Percentiles rank a stretch among this genome's conserved stretches.
Conservation (phyloP, 352 stramenopile species). For the Globisporangium emineosum region DNA sequence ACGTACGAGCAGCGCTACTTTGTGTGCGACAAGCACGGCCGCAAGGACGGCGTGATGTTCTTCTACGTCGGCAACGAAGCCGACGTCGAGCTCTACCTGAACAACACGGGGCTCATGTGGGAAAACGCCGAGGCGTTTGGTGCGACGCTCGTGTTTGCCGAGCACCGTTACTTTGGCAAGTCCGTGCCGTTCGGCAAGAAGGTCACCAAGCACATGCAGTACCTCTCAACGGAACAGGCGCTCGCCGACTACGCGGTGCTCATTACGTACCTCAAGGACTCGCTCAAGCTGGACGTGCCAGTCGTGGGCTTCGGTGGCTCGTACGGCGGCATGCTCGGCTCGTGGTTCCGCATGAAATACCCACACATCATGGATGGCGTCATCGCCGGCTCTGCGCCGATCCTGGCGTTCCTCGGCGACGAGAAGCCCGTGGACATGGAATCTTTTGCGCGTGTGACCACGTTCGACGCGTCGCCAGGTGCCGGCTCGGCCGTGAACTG, state of each 20-base stretch:
- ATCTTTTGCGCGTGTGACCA: constrained; percentile 51
- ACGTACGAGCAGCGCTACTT: constrained; percentile 89
- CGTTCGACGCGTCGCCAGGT: constrained; percentile 60
- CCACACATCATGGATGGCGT: constrained; percentile 86
- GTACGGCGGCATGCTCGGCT: constrained; percentile 93
- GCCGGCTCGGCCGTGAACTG: constrained; percentile 72
- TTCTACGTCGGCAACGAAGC: constrained; percentile 96
- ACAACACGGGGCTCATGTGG: constrained; percentile 96
- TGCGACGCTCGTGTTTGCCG: constrained; percentile 94
- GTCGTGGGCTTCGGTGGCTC: constrained; percentile 92
- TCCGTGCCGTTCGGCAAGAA: constrained; percentile 78
- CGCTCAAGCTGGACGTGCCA: constrained; percentile 44
- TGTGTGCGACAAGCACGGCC: constrained; percentile 74
- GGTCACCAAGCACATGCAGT: constrained; percentile 58
- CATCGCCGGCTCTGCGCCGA: constrained; percentile 90
- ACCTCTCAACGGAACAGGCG: constrained; percentile 83
- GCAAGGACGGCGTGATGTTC: constrained; percentile 78
- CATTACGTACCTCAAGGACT: constrained; percentile 51
- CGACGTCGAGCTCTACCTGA: constrained; percentile 93
- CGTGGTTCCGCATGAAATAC: constrained; percentile 93
- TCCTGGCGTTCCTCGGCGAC: constrained; percentile 67
- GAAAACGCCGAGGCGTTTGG: constrained; percentile 90
- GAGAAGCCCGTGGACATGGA: constrained; percentile 63
- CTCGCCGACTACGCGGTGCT: constrained; percentile 87
- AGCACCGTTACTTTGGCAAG: constrained; percentile 97